Evolutionary conservation across 345 rosid species (phyloP).

Genomic region (Arabidopsis suecica): DNA sequence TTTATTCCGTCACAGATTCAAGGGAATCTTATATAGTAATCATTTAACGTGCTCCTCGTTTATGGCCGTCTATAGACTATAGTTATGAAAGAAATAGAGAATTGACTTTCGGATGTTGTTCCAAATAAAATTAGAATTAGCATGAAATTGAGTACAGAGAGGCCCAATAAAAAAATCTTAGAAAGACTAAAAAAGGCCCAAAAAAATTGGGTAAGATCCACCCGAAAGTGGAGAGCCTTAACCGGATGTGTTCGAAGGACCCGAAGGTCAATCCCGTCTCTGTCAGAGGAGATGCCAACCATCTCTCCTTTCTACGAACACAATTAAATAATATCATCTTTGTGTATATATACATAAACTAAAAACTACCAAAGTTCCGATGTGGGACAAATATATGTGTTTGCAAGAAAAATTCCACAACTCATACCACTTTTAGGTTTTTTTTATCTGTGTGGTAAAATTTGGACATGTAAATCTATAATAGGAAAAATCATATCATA

Average conservation of each 20-base stretch:
- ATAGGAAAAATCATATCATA: not conserved
- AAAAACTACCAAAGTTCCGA: not conserved
- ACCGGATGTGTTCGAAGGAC: slow-evolving; percentile 41
- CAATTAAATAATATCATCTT: accelerated
- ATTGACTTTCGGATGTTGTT: not conserved
- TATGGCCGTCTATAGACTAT: not conserved
- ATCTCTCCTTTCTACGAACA: slow-evolving; percentile 59
- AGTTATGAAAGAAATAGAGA: not conserved
- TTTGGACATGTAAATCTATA: not conserved
- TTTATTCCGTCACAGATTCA: not conserved
- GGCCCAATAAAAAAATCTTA: not conserved
- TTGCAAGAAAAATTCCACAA: not conserved
- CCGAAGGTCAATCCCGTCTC: slow-evolving; percentile 48
- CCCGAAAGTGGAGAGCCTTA: slow-evolving; percentile 44
- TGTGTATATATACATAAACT: not conserved
- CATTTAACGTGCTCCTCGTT: not conserved
- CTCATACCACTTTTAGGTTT: slow-evolving; percentile 17
- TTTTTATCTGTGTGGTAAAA: not conserved
- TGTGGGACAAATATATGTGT: not conserved
- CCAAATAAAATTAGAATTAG: not conserved
- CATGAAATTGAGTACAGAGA: not conserved
- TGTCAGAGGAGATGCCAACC: slow-evolving; percentile 79
- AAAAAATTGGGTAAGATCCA: slow-evolving; percentile 42
- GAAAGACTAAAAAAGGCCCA: not conserved
- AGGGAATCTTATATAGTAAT: not conserved